Evolutionary conservation across 805 yeast species (phyloP).

Genomic region (Lipomyces mesembrius): DNA sequence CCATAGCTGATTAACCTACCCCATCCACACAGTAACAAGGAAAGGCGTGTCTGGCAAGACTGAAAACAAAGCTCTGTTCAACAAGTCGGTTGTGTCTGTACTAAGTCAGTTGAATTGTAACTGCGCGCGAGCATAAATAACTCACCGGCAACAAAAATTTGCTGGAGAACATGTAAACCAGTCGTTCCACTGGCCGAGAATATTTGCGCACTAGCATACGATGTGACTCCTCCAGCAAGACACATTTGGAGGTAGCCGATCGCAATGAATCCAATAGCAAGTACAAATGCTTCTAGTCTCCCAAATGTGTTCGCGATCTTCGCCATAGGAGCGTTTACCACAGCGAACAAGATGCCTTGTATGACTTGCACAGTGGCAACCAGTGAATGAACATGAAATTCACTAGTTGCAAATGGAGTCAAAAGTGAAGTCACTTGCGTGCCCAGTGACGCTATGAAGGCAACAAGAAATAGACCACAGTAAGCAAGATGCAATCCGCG

Average conservation of each 20-base stretch:
- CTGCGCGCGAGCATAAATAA: background rate
- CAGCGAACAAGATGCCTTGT: constrained; percentile 49
- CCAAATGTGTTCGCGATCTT: constrained; percentile 51
- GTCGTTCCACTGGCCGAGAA: constrained; percentile 49
- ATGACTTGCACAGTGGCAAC: constrained; percentile 50
- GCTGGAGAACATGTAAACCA: constrained; percentile 48
- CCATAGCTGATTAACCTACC: constrained; percentile 46
- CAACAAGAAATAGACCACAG: constrained; percentile 37
- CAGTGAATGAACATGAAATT: constrained; percentile 50
- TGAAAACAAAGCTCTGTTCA: constrained; percentile 49
- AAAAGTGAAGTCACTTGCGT: constrained; percentile 38
- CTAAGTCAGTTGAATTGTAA: constrained; percentile 14
- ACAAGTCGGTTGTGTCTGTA: constrained; percentile 50
- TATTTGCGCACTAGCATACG: constrained; percentile 49
- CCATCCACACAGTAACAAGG: constrained; percentile 52
- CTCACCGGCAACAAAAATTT: constrained; percentile 42
- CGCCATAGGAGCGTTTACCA: constrained; percentile 50
- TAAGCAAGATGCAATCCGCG: constrained; percentile 30
- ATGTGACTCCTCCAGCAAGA: constrained; percentile 46
- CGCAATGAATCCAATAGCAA: constrained; percentile 46
- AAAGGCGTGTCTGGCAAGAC: constrained; percentile 50
- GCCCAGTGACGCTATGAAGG: constrained; percentile 39
- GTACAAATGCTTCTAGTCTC: constrained; percentile 48
- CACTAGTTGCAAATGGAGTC: constrained; percentile 50
- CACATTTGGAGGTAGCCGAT: constrained; percentile 49